Conservation (phyloP, 768 basidiomycete species). For the Pilatotrama ljubarskyi region DNA sequence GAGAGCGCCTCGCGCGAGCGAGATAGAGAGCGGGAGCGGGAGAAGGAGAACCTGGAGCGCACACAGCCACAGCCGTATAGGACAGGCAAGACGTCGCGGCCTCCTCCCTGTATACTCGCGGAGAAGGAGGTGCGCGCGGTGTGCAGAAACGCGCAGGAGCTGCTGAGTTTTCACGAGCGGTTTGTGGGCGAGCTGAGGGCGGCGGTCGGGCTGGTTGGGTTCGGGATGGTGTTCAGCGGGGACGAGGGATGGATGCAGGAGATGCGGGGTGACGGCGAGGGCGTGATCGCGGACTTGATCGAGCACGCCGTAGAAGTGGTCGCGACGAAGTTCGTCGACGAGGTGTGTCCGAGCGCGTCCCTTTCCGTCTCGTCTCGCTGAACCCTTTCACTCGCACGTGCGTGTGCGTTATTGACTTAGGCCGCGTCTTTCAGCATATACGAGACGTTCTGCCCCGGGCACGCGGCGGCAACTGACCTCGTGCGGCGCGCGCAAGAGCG, state of each 20-base stretch:
- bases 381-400: not conserved
- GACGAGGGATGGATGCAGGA: constrained; percentile 14
- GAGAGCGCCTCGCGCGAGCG: constrained; percentile 1
- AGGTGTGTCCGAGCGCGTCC: constrained; percentile 23
- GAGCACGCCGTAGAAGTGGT: constrained; percentile 29
- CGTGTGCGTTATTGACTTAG: constrained; percentile 40
- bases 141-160: constrained; percentile 65
- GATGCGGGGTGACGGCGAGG: constrained; percentile 8
- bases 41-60: constrained; percentile 16
- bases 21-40: constrained; percentile 6
- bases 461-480: constrained; percentile 77
- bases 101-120: constrained; percentile 47
- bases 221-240: constrained; percentile 29
- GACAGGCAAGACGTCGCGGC: constrained; percentile 40
- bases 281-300: constrained; percentile 15
- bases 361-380: constrained; percentile 1
- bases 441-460: constrained; percentile 84
- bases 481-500: constrained; percentile 66
- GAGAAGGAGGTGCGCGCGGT: constrained; percentile 58
- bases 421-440: constrained; percentile 76
- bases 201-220: constrained; percentile 53
- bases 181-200: constrained; percentile 57
- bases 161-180: constrained; percentile 67
- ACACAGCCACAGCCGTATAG: not conserved
- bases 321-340: constrained; percentile 24